Base-by-base conservation (phyloP, 208 protist species). In the Acanthamoeba sp. region DNA sequence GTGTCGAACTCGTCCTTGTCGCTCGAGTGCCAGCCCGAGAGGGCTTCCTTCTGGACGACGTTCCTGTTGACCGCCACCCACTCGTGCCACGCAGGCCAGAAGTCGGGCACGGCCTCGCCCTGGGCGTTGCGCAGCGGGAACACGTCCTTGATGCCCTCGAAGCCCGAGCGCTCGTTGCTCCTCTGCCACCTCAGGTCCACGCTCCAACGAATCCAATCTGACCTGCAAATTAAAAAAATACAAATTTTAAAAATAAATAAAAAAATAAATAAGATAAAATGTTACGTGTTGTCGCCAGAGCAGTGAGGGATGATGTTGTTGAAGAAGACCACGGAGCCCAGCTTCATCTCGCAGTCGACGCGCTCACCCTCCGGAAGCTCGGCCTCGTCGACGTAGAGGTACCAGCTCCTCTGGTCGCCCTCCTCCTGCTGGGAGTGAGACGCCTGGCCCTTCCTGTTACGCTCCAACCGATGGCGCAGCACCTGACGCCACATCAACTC, bases 221-320 rank as follows among this genome's bases (percentile, higher is more conserved):
- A 71, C 62, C 62, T 71, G 62, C 62, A 50, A 6, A 50, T 10
- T 50, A 20, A 50, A 50, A 50, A 14, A 50, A 50, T 10, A 48
- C 5, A 32, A 24, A 24, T 32, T 32, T 27, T 69, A 3, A 3
- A 69, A 24, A 34, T 69, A 69, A 69, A 34, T 3, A 69, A 20
- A 32, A n/a, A 71, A 36, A 71, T 34, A 9, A 36, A 9, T 34
- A 71, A 32, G 10, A 36, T 10, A 55, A 20, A 12, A 2, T 22
- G 48, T 48, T 50, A 52, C 73, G 42, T 50, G 42, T 84, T 84
- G 36, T 84, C 73, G 20, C 73, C 73, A 0, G 38, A 52, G 36
- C 73, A 84, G 73, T 84, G 73, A 34, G 73, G 73, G 73, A 84
- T 84, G 36, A 34, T 24, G 73, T 84, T 84, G 73, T 84, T 40